Percentiles rank a stretch among this genome's conserved stretches.
These are phyloP conservation scores for Diaporthe capsici DNA, from an alignment of 2,329 filamentous ascomycete species.

Conservation along the genomic window DNA sequence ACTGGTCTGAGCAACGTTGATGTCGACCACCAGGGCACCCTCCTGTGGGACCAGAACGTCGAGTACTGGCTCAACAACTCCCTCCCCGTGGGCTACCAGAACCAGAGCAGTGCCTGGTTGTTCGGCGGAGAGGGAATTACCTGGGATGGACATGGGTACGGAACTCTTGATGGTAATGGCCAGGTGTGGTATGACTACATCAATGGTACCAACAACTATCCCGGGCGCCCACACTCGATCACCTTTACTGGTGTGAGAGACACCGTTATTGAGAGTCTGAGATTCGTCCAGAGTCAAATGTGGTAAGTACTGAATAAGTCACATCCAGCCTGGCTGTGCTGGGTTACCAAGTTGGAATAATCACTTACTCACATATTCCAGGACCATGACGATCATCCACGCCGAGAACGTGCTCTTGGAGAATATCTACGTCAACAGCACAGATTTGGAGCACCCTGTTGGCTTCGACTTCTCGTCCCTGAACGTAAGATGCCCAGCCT, in stretches of 20 bases:
- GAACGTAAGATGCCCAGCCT: constrained; percentile 23
- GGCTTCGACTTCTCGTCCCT: constrained; percentile 40
- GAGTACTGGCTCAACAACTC: constrained; percentile 57
- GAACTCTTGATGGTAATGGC: constrained; percentile 51
- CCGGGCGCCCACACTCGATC: constrained; percentile 48
- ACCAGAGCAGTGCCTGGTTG: constrained; percentile 57
- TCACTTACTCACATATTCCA: not conserved
- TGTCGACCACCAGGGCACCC: constrained; percentile 47
- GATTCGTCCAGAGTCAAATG: constrained; percentile 41
- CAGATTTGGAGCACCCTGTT: constrained; percentile 37
- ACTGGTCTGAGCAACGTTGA: constrained; percentile 48
- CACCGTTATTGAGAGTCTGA: constrained; percentile 35
- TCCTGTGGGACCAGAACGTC: constrained; percentile 41
- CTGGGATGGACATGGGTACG: constrained; percentile 57
- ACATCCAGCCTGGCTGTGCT: no score
- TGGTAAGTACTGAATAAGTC: constrained; percentile 26
- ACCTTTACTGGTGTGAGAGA: constrained; percentile 43
- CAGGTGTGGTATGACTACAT: constrained; percentile 49
- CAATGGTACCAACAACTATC: constrained; percentile 48
- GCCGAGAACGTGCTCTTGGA: constrained; percentile 39
- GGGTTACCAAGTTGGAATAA: no score
- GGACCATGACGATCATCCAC: constrained; percentile 43
- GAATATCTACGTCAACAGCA: constrained; percentile 40
- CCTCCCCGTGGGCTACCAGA: constrained; percentile 57
- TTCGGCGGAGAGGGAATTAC: constrained; percentile 58